Percentiles rank a stretch among this genome's conserved stretches.
phyloP scores from a whole-genome alignment of 345 rosid species.

The Capsella bursapastoris region DNA sequence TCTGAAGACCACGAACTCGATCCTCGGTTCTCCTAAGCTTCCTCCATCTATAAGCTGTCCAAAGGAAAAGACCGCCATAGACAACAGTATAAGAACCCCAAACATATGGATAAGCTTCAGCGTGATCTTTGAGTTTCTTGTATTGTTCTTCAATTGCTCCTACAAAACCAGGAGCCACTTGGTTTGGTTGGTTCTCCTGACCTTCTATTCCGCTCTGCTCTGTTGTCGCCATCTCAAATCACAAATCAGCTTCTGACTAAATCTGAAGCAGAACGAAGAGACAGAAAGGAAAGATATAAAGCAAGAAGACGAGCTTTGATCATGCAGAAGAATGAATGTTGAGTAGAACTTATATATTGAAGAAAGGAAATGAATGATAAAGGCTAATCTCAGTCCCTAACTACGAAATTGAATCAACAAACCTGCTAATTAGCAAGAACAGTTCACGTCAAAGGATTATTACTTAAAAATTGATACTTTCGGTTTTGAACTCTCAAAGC shows the following conservation, averaged over 20 bases:
- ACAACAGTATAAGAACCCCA: slow-evolving; percentile 91
- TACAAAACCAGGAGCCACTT: slow-evolving; percentile 45
- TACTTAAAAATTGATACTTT: background rate
- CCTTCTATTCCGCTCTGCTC: slow-evolving; percentile 47
- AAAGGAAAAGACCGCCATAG: slow-evolving; percentile 80
- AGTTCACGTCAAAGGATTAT: background rate
- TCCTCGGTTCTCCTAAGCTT: slow-evolving; percentile 89
- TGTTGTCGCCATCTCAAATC: slow-evolving; percentile 44
- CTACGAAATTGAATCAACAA: slow-evolving; percentile 10
- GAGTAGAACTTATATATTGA: background rate
- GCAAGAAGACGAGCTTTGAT: slow-evolving; percentile 13
- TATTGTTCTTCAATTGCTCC: slow-evolving; percentile 58
- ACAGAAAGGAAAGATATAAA: background rate
- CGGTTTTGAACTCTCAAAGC: background rate
- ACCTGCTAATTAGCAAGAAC: background rate
- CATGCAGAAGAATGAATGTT: background rate
- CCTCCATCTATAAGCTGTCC: slow-evolving; percentile 79
- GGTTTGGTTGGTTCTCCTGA: slow-evolving; percentile 37
- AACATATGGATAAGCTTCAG: slow-evolving; percentile 83
- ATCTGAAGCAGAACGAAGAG: background rate
- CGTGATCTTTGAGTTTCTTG: slow-evolving; percentile 69
- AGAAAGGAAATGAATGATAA: background rate
- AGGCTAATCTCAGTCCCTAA: background rate
- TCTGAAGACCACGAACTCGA: slow-evolving; percentile 79
- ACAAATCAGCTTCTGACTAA: slow-evolving; percentile 22